Conservation (phyloP, 2,329 filamentous ascomycete species). For the Monilinia laxa region DNA sequence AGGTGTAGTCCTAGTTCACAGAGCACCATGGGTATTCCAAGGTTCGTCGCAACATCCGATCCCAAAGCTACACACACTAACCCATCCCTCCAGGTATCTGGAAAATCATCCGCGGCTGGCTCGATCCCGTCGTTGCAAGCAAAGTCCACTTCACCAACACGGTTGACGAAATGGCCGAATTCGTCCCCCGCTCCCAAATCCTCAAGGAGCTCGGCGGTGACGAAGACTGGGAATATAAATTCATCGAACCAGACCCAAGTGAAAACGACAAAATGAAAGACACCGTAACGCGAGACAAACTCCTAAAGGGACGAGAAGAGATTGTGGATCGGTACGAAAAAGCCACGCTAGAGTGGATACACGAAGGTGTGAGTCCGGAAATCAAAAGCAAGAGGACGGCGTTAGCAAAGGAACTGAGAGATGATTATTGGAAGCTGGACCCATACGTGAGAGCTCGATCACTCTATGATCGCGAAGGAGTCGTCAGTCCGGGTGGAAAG, state of each 20-base stretch:
- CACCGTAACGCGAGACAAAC: conserved; percentile 57
- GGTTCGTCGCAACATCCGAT: conserved; percentile 48
- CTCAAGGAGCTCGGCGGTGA: conserved; percentile 82
- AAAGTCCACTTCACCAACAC: conserved; percentile 94
- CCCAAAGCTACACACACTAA: conserved; percentile 22
- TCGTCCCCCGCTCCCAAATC: conserved; percentile 69
- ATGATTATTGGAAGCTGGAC: conserved; percentile 87
- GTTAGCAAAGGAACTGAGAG: conserved; percentile 62
- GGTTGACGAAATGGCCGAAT: conserved; percentile 73
- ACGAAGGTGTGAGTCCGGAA: conserved; percentile 43
- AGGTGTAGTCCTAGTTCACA: conserved; percentile 88
- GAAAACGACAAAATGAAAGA: conserved; percentile 79
- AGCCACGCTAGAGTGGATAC: conserved; percentile 73
- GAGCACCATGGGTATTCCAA: conserved; percentile 96
- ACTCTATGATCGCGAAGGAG: conserved; percentile 79
- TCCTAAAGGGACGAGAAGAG: conserved; percentile 62
- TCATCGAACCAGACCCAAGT: conserved; percentile 69
- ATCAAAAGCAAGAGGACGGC: conserved; percentile 58
- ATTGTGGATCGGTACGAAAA: conserved; percentile 74
- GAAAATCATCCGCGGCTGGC: conserved; percentile 93
- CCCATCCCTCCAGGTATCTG: conserved; percentile 66
- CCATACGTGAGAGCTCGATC: conserved; percentile 80
- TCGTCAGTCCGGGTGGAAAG: conserved; percentile 66
- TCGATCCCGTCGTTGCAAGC: conserved; percentile 90
- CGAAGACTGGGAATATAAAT: conserved; percentile 81